Base-by-base conservation (phyloP, 495 filamentous ascomycete species). In the Hyaloscypha finlandica region DNA sequence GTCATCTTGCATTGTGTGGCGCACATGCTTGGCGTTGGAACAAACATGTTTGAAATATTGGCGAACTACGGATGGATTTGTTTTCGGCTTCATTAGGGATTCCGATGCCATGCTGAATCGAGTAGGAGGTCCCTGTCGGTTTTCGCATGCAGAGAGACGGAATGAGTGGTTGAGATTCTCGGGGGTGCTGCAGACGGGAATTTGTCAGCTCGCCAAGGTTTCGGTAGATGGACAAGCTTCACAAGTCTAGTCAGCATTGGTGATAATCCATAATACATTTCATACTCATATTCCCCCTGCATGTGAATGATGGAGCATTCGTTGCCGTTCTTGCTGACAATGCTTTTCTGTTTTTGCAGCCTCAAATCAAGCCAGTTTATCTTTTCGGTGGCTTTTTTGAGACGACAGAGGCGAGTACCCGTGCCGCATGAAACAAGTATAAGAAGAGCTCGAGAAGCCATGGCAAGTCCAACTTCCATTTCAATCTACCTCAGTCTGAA, bases 1-100 rank as follows among this genome's bases (percentile, higher is more conserved):
- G 20, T 20, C 29, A 48, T 61, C 11, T 29, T 48, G 59, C 12
- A 61, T 25, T 37, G 57, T 59, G n/a, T 59, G 57, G 32, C 8
- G 12, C 35, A 37, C 35, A 37, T 8, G 11, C 16, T 16, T 48
- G 53, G 22, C 8, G 22, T 56, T 25, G 4, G 12, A 31, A 8
- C 14, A 16, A n/a, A 59, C 3, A 3, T 48, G 20, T 61, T 22
- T 42, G 16, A 14, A 42, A 61, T 20, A 30, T 30, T 61, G 35
- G 39, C 29, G n/a, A 61, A 61, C n/a, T 35, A 22, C 39, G 22
- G 31, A 30, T 35, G 30, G 29, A 59, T 33, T 59, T 33, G 29
- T 9, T n/a, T 20, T 33, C 33, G 6, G 56, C 56, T 32, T 33
- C 30, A 31, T 35, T 20, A 16, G 35, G n/a, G 8, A 33, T 37